These are phyloP conservation scores for Lichtheimia ornata DNA, from an alignment of 371 early-diverging fungal species.

Conservation along the genomic window DNA sequence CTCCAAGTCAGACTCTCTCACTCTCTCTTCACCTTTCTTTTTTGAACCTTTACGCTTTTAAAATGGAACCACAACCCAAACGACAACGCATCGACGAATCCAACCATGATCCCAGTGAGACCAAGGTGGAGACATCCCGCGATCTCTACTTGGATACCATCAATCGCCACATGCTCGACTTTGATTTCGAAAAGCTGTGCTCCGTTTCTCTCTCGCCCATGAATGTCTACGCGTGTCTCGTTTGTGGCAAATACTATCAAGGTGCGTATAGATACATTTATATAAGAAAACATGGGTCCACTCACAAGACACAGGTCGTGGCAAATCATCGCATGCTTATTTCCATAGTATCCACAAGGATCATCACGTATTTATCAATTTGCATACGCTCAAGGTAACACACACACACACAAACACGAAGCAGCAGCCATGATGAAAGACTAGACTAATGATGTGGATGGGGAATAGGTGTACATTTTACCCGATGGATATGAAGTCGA, in stretches of 20 bases:
- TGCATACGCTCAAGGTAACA: constrained; percentile 79
- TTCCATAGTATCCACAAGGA: constrained; percentile 93
- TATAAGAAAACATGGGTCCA: too few relatives aligned
- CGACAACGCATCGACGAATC: constrained; percentile 27
- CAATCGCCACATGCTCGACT: constrained; percentile 91
- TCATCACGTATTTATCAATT: constrained; percentile 96
- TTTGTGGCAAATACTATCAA: constrained; percentile 97
- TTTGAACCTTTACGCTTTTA: neutral
- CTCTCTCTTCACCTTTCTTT: neutral
- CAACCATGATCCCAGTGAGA: neutral
- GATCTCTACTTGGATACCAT: constrained; percentile 69
- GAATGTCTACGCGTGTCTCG: constrained; percentile 96
- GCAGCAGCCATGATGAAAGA: too few relatives aligned
- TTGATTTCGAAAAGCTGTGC: constrained; percentile 98
- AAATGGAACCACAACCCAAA: constrained; percentile 34
- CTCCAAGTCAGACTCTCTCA: too few relatives aligned
- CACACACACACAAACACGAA: too few relatives aligned
- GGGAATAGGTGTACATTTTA: constrained; percentile 76
- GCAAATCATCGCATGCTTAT: constrained; percentile 91
- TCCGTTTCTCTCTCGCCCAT: constrained; percentile 89
- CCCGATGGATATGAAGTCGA: constrained; percentile 94
- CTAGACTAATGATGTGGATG: too few relatives aligned
- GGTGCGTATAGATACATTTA: constrained; percentile 43
- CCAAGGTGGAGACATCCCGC: constrained; percentile 27
- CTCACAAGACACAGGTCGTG: constrained; percentile 65